Conservation (phyloP, 192 early-diverging fungal genomes). For the Linnemannia hyalina region DNA sequence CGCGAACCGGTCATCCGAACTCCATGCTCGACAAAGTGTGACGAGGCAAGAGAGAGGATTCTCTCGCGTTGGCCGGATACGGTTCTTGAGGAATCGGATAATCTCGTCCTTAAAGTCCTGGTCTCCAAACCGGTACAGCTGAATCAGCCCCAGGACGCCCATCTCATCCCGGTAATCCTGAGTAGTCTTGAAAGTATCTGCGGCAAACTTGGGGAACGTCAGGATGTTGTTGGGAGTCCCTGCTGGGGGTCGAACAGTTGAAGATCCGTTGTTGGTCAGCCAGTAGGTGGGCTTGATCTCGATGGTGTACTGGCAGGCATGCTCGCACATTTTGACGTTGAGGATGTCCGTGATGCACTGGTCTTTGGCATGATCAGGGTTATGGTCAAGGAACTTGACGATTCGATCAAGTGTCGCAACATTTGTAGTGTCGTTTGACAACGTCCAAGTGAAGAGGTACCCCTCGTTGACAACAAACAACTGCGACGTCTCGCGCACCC, state of each 20-base stretch:
- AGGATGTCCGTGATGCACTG: neutral
- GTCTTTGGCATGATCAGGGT: neutral
- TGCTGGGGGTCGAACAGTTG: neutral
- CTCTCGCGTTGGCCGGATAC: neutral
- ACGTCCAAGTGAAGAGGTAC: neutral
- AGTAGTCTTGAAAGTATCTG: neutral
- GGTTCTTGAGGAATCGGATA: conserved; percentile 5
- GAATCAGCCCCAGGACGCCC: neutral
- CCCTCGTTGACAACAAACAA: neutral
- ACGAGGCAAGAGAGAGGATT: neutral
- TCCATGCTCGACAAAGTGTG: neutral
- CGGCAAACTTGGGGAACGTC: neutral
- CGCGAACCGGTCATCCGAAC: neutral
- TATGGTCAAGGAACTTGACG: neutral
- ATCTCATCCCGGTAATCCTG: neutral
- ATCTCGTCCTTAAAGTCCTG: neutral
- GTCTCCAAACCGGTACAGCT: neutral
- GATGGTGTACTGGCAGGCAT: neutral
- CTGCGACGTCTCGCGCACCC: neutral
- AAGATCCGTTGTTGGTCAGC: neutral
- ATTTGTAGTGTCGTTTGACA: neutral
- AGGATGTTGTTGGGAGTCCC: neutral
- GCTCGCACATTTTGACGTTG: neutral
- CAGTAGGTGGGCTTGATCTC: neutral
- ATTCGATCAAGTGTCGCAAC: neutral